phyloP scores from a whole-genome alignment of 2,329 filamentous ascomycete genomes.

The Aspergillus pseudoglaucus region DNA sequence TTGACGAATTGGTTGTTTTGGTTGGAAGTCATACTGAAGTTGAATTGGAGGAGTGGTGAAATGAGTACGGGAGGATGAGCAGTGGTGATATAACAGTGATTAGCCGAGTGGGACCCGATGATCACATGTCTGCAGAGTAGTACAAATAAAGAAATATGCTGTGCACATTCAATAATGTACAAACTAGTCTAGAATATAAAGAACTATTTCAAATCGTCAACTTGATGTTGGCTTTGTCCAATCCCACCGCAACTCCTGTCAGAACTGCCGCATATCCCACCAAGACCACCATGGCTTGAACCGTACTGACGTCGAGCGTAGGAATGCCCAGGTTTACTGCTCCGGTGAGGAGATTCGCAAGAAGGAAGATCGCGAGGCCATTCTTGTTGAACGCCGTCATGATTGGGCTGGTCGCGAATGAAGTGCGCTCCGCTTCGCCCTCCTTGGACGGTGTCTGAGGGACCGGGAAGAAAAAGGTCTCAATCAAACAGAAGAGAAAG shows the following conservation, averaged over 20 bases:
- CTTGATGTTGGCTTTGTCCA: conserved; percentile 35
- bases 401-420: conserved; percentile 70
- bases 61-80: background rate
- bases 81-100: background rate
- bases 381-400: conserved; percentile 82
- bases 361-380: conserved; percentile 73
- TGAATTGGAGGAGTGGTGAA: background rate
- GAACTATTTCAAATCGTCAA: conserved; percentile 12
- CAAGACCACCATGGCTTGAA: conserved; percentile 66
- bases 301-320: conserved; percentile 65
- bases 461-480: conserved; percentile 71
- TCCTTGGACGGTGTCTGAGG: conserved; percentile 51
- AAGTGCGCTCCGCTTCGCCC: conserved; percentile 58
- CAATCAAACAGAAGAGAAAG: conserved; percentile 68
- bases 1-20: conserved; percentile 22
- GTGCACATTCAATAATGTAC: background rate
- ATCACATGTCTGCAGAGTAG: conserved; percentile 1
- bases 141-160: background rate
- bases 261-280: conserved; percentile 64
- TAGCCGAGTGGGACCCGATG: background rate
- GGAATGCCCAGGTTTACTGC: conserved; percentile 79
- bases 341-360: conserved; percentile 85
- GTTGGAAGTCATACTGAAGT: conserved; percentile 15
- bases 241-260: conserved; percentile 54
- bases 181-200: background rate